Percentiles rank a stretch among this genome's conserved stretches.
Conservation (phyloP, 2,329 filamentous ascomycete species). For the Pseudocercospora fuligena region DNA sequence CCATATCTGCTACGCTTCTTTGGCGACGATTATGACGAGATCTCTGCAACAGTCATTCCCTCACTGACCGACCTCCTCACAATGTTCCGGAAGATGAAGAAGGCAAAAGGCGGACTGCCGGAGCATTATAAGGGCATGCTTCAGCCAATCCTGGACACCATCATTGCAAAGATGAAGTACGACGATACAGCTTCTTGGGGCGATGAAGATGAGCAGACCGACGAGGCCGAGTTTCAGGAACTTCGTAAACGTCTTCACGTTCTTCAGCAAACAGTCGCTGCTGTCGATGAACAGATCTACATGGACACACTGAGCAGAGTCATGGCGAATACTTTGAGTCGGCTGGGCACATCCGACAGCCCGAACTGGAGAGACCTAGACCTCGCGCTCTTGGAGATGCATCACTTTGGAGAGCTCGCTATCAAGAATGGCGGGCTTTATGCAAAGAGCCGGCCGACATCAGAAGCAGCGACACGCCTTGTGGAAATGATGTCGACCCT, state of each 20-base stretch:
- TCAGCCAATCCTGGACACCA: slow-evolving; percentile 84
- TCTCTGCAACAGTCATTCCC: slow-evolving; percentile 93
- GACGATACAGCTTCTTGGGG: slow-evolving; percentile 95
- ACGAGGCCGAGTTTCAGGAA: slow-evolving; percentile 97
- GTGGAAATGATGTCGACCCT: slow-evolving; percentile 94
- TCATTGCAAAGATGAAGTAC: slow-evolving; percentile 95
- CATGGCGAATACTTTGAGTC: slow-evolving; percentile 84
- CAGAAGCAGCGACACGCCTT: slow-evolving; percentile 77
- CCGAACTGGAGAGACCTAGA: slow-evolving; percentile 96
- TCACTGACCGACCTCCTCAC: slow-evolving; percentile 90
- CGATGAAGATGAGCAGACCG: slow-evolving; percentile 89
- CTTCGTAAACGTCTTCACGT: slow-evolving; percentile 87
- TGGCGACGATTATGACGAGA: slow-evolving; percentile 96
- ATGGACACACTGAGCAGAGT: slow-evolving; percentile 86
- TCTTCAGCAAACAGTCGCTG: slow-evolving; percentile 89
- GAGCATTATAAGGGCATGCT: slow-evolving; percentile 80
- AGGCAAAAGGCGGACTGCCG: slow-evolving; percentile 66
- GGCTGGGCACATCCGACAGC: slow-evolving; percentile 72
- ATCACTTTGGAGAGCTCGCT: slow-evolving; percentile 91
- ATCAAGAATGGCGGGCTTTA: slow-evolving; percentile 86
- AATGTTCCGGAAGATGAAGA: slow-evolving; percentile 80
- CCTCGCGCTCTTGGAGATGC: slow-evolving; percentile 93
- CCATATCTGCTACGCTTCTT: slow-evolving; percentile 92
- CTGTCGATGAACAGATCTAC: slow-evolving; percentile 85
- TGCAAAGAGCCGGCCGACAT: slow-evolving; percentile 80